Base-by-base conservation (phyloP, 2,329 filamentous ascomycete genomes). In the Ophiocordyceps robertsii region DNA sequence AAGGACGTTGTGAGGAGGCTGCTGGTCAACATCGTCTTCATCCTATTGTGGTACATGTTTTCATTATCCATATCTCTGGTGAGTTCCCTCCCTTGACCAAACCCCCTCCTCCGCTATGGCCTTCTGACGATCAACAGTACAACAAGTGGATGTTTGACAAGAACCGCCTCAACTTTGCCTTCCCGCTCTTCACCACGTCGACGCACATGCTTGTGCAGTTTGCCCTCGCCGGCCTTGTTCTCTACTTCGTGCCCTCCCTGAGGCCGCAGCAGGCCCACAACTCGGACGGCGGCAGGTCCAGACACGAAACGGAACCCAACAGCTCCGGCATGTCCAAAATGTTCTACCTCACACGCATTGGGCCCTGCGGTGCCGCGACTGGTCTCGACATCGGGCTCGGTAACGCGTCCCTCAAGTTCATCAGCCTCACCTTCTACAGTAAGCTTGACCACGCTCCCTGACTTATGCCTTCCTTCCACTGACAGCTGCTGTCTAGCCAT, bases 121-220 rank as follows among this genome's bases (percentile, higher is more conserved):
- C 3, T n/a, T n/a, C 14, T 16, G n/a, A 17, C 16, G 6, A 7
- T 38, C 35, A 29, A 5, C 50, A 92, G 82, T 98, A 96, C 71
- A 98, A 98, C 73, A 96, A 95, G 68, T 96, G 92, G 92, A 96
- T 98, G 90, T 96, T 98, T 65, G 84, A 85, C 55, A 75, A 82
- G 47, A 75, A 82, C 51, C 78, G 83, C 51, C 76, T 93, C 52
- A 82, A 95, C 63, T 98, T 98, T 60, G 81, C 85, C 41, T 96
- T 92, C 56, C 92, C 92, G 33, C 74, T 98, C 40, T 96, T 96
- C 63, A 95, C 89, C 11, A 98, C 92, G 4, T 85, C 86, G 49
- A 70, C 92, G 60, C 92, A 98, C 66, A 96, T 96, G 89, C 67
- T 89, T 19, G 88, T 98, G 40, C 92, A 98, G 59, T 96, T 96